A percentile compares a stretch with the other conserved stretches of the same genome.
Evolutionary conservation across 345 rosid species (phyloP).

Genomic region (Ceriops decandra): DNA sequence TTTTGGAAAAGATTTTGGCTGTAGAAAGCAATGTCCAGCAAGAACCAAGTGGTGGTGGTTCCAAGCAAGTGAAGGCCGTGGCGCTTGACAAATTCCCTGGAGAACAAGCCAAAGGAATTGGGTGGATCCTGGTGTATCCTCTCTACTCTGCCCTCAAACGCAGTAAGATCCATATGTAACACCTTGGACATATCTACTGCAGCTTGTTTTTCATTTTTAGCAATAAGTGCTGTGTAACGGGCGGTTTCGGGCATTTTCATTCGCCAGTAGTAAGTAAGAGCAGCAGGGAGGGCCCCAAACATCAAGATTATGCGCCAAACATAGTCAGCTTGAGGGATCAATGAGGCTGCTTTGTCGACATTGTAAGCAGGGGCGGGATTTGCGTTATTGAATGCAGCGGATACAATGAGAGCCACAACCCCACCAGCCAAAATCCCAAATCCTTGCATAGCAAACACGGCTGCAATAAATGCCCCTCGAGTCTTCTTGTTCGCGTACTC

Average conservation of each 20-base stretch:
- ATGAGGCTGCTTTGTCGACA: background rate
- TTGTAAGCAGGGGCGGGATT: conserved; percentile 11
- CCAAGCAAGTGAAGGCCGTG: conserved; percentile 28
- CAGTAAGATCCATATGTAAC: conserved; percentile 7
- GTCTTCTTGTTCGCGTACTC: conserved; percentile 31
- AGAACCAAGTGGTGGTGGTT: conserved; percentile 27
- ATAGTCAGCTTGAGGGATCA: conserved; percentile 24
- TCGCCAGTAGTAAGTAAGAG: conserved; percentile 26
- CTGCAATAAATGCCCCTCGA: conserved; percentile 29
- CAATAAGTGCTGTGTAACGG: conserved; percentile 27
- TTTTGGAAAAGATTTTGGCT: conserved; percentile 31
- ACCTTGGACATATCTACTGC: conserved; percentile 30
- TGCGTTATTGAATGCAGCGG: conserved; percentile 14
- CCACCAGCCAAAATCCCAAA: conserved; percentile 32
- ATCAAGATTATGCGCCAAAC: conserved; percentile 28
- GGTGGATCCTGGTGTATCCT: background rate
- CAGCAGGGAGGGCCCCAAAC: conserved; percentile 30
- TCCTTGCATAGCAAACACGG: conserved; percentile 34
- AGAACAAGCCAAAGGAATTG: conserved; percentile 23
- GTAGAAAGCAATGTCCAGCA: conserved; percentile 27
- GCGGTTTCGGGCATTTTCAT: conserved; percentile 35
- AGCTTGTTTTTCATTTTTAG: conserved; percentile 25
- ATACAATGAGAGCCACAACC: conserved; percentile 15
- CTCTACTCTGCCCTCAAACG: conserved; percentile 8
- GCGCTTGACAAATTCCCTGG: conserved; percentile 18